Evolutionary conservation across 1,284 basidiomycete species (phyloP), one percentile per base, ranked within the genome.

Genomic region (Trichosporon sp.): DNA sequence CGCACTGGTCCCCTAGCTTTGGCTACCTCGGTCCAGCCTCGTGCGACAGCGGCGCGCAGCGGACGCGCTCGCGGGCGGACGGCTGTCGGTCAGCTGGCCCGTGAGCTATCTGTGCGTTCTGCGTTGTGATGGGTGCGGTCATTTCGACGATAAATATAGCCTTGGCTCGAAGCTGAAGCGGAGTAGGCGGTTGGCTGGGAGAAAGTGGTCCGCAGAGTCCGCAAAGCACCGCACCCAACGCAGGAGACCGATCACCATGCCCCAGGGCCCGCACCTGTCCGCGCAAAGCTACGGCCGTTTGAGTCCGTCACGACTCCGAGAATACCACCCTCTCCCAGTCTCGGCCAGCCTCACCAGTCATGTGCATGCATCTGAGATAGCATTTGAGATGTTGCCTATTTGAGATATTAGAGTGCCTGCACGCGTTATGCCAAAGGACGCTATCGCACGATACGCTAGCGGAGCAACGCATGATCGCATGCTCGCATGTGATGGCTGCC

Each of bases 231-330:
- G 51, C 51, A 21, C 35, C 35, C 35, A 40, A 40, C 51, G 51
- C 51, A 54, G 2, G 19, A 54, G 51, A 19, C 51, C 51, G 51
- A 54, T 54, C 51, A 26, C 5, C 51, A 26, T 54, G 51, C 51
- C 48, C 48, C 51, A 54, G n/a, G 16, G 8, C 48, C 48, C 48
- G 51, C 51, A 54, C 51, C 11, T 54, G 7, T 19, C 51, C 51
- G 51, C 51, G 51, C 51, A 54, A 19, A 19, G 16, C 51, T 54
- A 54, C 51, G 51, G 51, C 51, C 51, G 51, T 54, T 26, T 19
- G 21, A 19, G 51, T 54, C 51, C n/a, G 19, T 54, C 51, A 2
- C 4, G 5, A 54, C 51, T 54, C 51, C 51, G 51, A 16, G 14
- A 16, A 21, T 10, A 37, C 5, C 21, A 54, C n/a, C 26, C 26